phyloP scores from a whole-genome alignment of 2,329 filamentous ascomycete genomes.

The Plectosphaerella sp. region DNA sequence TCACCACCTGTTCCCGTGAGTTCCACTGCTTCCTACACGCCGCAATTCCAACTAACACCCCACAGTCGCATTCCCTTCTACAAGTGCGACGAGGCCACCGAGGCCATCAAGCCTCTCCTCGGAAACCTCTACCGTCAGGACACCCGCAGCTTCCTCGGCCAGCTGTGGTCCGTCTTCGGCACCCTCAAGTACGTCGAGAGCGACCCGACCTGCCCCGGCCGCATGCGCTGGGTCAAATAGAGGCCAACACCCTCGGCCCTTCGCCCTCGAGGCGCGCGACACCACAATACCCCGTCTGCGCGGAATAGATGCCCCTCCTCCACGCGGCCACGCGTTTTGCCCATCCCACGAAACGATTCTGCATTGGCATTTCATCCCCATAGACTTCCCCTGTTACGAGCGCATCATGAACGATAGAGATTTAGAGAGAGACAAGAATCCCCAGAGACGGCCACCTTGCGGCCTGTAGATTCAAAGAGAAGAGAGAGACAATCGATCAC shows the following conservation, averaged over 20 bases:
- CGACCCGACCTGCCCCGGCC: conserved; percentile 28
- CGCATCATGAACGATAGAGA: too few relatives aligned
- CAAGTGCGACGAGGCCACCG: conserved; percentile 53
- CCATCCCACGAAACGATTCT: too few relatives aligned
- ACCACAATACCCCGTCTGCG: too few relatives aligned
- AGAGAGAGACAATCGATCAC: too few relatives aligned
- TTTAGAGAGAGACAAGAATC: too few relatives aligned
- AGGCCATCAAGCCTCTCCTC: conserved; percentile 51
- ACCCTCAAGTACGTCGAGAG: conserved; percentile 42
- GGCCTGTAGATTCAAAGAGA: too few relatives aligned
- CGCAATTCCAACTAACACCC: neutral
- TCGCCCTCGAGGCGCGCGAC: too few relatives aligned
- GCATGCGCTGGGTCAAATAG: conserved; percentile 28
- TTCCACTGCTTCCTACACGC: neutral
- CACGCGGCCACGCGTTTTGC: too few relatives aligned
- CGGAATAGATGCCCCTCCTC: too few relatives aligned
- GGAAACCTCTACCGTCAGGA: conserved; percentile 49
- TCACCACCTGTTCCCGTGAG: conserved; percentile 55
- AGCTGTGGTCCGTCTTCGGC: conserved; percentile 41
- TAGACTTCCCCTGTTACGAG: too few relatives aligned
- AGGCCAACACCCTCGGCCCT: neutral
- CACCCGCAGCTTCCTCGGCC: conserved; percentile 35
- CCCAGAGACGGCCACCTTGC: too few relatives aligned
- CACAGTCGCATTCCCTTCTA: conserved; percentile 52
- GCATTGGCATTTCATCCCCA: too few relatives aligned